Evolutionary conservation across 2,329 filamentous ascomycete species (phyloP), one percentile per base, ranked within the genome.

Genomic region (Leptographium radiaticola): DNA sequence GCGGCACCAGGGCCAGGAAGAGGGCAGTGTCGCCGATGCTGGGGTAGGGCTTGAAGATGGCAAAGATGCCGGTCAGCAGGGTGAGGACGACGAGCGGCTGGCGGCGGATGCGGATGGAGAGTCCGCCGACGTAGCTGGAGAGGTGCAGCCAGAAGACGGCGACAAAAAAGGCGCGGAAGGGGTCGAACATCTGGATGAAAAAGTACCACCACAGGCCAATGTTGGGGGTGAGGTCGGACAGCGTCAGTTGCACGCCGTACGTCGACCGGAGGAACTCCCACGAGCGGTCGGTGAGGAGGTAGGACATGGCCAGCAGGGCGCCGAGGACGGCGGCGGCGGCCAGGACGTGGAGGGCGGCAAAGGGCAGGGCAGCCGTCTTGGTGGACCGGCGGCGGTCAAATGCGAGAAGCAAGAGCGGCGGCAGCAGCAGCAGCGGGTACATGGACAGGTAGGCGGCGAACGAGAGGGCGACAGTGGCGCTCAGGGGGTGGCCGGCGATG

Each of bases 121-220:
- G 73, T 0, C 88, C 91, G 16, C 86, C 86, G 39, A 95, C 87
- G 68, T 98, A 98, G 42, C 87, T 86, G 0, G 86, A 82, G 55
- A 97, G 81, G 66, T 98, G 93, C 57, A 98, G 78, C 89, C 94
- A 97, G 72, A 98, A 98, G 49, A 98, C 90, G 53, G 87, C 93
- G 4, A 98, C 79, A 75, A 97, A 98, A 75, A 98, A 98, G 61
- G 86, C 84, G 42, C 93, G 81, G 76, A 98, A 98, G 1, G 90
- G 91, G 70, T 98, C 93, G 67, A 98, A 98, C 83, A 98, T 98
- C 66, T 98, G 91, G 61, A 94, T 95, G 66, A 98, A 97, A 71
- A 98, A 98, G 70, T 98, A 98, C 93, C 93, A 98, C 93, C 93
- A 98, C 1, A 98, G 75, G 1, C 93, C 93, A 34, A 94, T 86